Percentiles rank a stretch among this genome's conserved stretches.
phyloP scores from a whole-genome alignment of 371 early-diverging fungal species.

The Vairimorpha apis region DNA sequence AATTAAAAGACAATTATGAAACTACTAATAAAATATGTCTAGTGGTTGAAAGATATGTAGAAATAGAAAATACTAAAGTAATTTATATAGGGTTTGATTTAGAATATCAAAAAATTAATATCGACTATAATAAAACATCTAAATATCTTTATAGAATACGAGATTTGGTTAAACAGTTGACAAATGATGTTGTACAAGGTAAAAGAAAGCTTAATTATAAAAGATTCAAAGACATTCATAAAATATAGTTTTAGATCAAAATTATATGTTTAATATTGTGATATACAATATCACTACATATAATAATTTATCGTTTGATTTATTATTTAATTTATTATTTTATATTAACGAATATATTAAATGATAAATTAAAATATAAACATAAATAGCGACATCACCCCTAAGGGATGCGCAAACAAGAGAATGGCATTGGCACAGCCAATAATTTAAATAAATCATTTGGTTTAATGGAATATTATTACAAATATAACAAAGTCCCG shows the following conservation, averaged over 20 bases:
- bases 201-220: constrained; percentile 23
- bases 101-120: not conserved
- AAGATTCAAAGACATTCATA: constrained; percentile 31
- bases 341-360: no score
- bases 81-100: constrained; percentile 30
- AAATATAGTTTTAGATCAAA: no score
- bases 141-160: constrained; percentile 35
- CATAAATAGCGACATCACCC: no score
- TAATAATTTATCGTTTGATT: no score
- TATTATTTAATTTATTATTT: not conserved
- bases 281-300: no score
- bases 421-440: no score
- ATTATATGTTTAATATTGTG: no score
- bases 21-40: not conserved
- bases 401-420: no score
- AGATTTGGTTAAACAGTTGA: constrained; percentile 29
- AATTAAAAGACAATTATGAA: not conserved
- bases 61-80: constrained; percentile 11
- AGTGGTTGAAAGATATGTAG: constrained; percentile 8
- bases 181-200: constrained; percentile 29
- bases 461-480: no score
- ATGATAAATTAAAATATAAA: no score
- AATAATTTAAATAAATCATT: no score
- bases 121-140: constrained; percentile 14
- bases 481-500: no score